Percentiles rank a stretch among this genome's conserved stretches.
phyloP scores from a whole-genome alignment of 1,284 basidiomycete genomes.

The Gastroboletus turbinatus region DNA sequence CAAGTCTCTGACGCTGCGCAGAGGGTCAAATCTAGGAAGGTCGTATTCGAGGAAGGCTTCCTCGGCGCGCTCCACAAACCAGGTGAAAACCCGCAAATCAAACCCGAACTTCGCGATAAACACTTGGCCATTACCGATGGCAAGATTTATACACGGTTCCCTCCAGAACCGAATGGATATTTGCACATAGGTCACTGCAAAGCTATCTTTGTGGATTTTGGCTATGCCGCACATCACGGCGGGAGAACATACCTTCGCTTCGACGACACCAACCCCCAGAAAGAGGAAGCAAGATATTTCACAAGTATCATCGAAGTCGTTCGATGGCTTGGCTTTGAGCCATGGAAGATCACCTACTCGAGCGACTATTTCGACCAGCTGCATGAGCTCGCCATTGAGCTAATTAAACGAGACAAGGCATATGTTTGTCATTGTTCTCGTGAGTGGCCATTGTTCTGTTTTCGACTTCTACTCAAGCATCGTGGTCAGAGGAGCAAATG shows the following conservation, averaged over 20 bases:
- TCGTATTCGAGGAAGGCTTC: slow-evolving; percentile 95
- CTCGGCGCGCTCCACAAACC: slow-evolving; percentile 92
- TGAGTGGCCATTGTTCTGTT: slow-evolving; percentile 41
- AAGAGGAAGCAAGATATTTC: slow-evolving; percentile 95
- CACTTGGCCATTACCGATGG: slow-evolving; percentile 86
- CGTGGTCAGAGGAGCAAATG: slow-evolving; percentile 80
- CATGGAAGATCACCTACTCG: slow-evolving; percentile 99
- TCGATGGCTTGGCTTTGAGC: slow-evolving; percentile 97
- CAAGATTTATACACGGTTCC: slow-evolving; percentile 93
- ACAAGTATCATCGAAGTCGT: slow-evolving; percentile 95
- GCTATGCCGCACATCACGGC: slow-evolving; percentile 89
- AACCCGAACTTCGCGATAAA: slow-evolving; percentile 73
- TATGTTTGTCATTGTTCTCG: slow-evolving; percentile 97
- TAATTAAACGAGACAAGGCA: slow-evolving; percentile 89
- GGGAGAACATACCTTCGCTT: slow-evolving; percentile 94
- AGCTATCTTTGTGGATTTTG: slow-evolving; percentile 98
- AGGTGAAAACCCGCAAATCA: slow-evolving; percentile 91
- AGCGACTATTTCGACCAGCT: slow-evolving; percentile 95
- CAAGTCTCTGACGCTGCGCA: slow-evolving; percentile 38
- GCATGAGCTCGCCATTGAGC: slow-evolving; percentile 87
- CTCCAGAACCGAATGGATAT: slow-evolving; percentile 97
- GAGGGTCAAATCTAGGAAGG: slow-evolving; percentile 48
- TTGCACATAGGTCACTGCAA: slow-evolving; percentile 98
- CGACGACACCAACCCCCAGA: slow-evolving; percentile 99
- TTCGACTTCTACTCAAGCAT: slow-evolving; percentile 4